Percentiles rank a stretch among this genome's conserved stretches.
Evolutionary conservation across 2,329 filamentous ascomycete genomes (phyloP).

Genomic region (Ophiostoma pallidulum): DNA sequence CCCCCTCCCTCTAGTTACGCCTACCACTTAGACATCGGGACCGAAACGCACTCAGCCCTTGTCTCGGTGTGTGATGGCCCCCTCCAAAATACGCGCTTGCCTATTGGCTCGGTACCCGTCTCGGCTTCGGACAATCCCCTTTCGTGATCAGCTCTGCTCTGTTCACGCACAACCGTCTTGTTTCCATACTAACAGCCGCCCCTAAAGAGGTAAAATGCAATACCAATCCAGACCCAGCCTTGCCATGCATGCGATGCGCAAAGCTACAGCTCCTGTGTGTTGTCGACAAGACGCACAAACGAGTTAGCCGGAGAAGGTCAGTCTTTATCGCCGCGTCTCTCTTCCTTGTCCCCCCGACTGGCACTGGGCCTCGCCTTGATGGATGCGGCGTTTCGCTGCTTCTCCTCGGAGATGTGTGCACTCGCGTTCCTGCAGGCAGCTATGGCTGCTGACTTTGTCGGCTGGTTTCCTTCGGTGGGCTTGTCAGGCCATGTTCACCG

Average conservation of each 20-base stretch:
- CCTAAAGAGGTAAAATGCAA: constrained; percentile 19
- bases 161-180: background rate
- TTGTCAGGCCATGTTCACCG: no score
- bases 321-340: background rate
- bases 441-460: no score
- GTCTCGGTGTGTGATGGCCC: background rate
- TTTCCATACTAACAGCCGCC: background rate
- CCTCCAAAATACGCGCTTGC: background rate
- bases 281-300: constrained; percentile 18
- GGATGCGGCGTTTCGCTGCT: no score
- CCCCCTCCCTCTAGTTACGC: background rate
- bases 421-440: no score
- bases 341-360: background rate
- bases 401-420: background rate
- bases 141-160: background rate
- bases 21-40: constrained; percentile 12
- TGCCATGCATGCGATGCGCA: constrained; percentile 17
- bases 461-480: no score
- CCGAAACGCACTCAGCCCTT: constrained; percentile 12
- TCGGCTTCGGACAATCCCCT: background rate
- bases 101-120: background rate
- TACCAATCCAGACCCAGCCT: constrained; percentile 12
- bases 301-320: constrained; percentile 18
- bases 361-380: no score
- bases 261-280: constrained; percentile 18